These are phyloP conservation scores for Plasmodium coatneyi DNA, from an alignment of 169 alveolate genomes.

Conservation along the genomic window DNA sequence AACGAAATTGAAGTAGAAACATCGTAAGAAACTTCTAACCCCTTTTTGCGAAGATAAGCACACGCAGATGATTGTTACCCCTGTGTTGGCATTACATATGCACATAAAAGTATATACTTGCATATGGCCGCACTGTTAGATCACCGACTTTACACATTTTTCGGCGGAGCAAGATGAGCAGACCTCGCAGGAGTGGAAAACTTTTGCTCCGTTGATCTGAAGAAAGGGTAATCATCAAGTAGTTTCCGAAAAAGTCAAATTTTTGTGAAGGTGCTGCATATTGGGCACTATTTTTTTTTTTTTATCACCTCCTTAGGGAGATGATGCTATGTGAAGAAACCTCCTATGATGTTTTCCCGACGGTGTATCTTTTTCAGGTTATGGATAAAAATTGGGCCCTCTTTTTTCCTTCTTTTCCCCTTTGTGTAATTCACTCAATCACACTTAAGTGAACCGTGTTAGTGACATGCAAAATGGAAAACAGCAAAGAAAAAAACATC, in stretches of 20 bases:
- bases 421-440: neutral
- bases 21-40: neutral
- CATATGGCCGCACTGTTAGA: neutral
- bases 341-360: neutral
- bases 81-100: neutral
- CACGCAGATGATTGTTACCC: neutral
- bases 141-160: neutral
- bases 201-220: neutral
- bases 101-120: neutral
- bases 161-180: neutral
- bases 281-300: neutral
- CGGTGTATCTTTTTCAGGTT: neutral
- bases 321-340: neutral
- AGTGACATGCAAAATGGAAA: conserved; percentile 27
- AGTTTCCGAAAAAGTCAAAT: neutral
- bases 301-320: neutral
- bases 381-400: neutral
- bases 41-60: neutral
- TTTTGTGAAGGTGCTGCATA: neutral
- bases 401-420: neutral
- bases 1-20: neutral
- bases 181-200: neutral
- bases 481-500: conserved; percentile 2
- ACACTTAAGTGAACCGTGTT: neutral
- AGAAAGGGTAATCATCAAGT: neutral